phyloP scores from a whole-genome alignment of 345 rosid species.

The Arabidopsis thaliana region TAIR10.1 NC_003075.7:306001-306500 shows the following conservation, averaged over 20 bases:
- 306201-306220: background rate
- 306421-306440: background rate
- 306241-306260: background rate
- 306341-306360: background rate
- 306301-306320: background rate
- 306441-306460: constrained; percentile 36
- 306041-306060: no score
- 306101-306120: no score
- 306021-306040: no score
- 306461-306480: background rate
- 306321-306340: background rate
- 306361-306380: background rate
- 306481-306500: background rate
- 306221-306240: background rate
- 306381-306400: background rate
- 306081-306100: no score
- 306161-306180: background rate
- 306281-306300: no score
- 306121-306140: no score
- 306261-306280: background rate
- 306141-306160: no score
- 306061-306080: no score
- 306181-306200: background rate
- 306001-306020: no score
- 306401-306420: background rate